Evolutionary conservation across 1,139 yeast genomes (phyloP).

Genomic region (Saccharomyces hybrid): DNA sequence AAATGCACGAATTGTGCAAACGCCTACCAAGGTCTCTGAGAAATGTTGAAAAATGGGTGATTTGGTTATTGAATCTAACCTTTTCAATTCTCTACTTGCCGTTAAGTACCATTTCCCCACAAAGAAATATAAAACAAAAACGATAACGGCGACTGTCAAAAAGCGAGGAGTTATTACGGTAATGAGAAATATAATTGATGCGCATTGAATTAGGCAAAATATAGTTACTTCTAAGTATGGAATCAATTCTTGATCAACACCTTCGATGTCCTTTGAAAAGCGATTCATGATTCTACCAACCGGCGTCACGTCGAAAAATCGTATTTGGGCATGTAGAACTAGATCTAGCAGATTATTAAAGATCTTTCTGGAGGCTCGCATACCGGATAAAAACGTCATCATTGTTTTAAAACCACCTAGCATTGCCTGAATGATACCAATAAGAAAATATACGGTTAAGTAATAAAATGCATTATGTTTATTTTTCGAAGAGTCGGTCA

Average conservation of each 20-base stretch:
- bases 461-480: conserved; percentile 2
- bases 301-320: conserved; percentile 54
- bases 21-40: conserved; percentile 62
- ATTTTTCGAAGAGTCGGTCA: background rate
- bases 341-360: conserved; percentile 17
- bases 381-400: conserved; percentile 5
- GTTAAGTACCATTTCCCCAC: conserved; percentile 8
- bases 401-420: conserved; percentile 5
- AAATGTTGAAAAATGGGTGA: conserved; percentile 67
- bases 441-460: conserved; percentile 29
- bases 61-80: conserved; percentile 63
- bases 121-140: conserved; percentile 6
- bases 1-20: conserved; percentile 58
- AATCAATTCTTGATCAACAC: conserved; percentile 48
- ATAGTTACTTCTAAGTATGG: conserved; percentile 7
- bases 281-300: conserved; percentile 53
- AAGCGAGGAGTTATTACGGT: conserved; percentile 11
- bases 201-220: conserved; percentile 2
- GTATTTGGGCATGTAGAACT: conserved; percentile 49
- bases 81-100: conserved; percentile 41
- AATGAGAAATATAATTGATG: conserved; percentile 9
- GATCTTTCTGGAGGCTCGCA: conserved; percentile 8
- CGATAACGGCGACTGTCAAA: conserved; percentile 1
- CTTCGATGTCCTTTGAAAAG: conserved; percentile 56
- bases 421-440: conserved; percentile 6